Conservation (phyloP, 2,329 filamentous ascomycete genomes). For the Penicillium sp. region DNA sequence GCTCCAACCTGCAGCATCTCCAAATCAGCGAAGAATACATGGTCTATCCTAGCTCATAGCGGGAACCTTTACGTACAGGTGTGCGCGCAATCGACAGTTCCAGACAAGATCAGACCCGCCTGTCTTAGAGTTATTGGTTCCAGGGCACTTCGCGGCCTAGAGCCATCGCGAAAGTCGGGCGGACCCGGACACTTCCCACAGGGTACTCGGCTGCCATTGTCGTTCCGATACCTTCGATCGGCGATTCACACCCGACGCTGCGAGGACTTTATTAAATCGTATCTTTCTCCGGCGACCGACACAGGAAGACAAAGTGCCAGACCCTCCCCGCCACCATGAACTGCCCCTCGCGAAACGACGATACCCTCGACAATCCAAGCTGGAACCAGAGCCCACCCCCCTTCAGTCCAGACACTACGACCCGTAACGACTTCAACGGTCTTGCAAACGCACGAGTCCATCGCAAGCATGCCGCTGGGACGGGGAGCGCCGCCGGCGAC, state of each 20-base stretch:
- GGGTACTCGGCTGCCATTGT: slow-evolving; percentile 10
- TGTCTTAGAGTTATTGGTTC: not conserved
- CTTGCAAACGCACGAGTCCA: slow-evolving; percentile 62
- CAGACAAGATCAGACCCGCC: slow-evolving; percentile 3
- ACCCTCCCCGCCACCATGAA: slow-evolving; percentile 55
- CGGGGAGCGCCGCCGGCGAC: slow-evolving; percentile 27
- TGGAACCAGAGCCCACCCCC: slow-evolving; percentile 66
- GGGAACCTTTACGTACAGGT: slow-evolving; percentile 2
- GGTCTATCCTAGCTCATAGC: not conserved
- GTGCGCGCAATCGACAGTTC: not conserved
- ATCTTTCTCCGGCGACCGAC: not conserved
- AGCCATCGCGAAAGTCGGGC: slow-evolving; percentile 26
- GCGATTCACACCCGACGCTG: slow-evolving; percentile 12
- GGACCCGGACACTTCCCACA: slow-evolving; percentile 27
- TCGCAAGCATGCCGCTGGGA: slow-evolving; percentile 42
- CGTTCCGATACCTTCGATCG: not conserved
- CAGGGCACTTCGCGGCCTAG: not conserved
- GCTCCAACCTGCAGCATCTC: not conserved
- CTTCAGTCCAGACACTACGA: slow-evolving; percentile 64
- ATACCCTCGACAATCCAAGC: slow-evolving; percentile 54
- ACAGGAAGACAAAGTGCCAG: not conserved
- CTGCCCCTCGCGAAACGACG: slow-evolving; percentile 65
- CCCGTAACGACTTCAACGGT: slow-evolving; percentile 64
- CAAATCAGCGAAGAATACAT: slow-evolving; percentile 1
- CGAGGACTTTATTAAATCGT: slow-evolving; percentile 8